A percentile compares a stretch with the other conserved stretches of the same genome.
phyloP scores from a whole-genome alignment of 371 early-diverging fungal genomes.

The Capillidium heterosporum region DNA sequence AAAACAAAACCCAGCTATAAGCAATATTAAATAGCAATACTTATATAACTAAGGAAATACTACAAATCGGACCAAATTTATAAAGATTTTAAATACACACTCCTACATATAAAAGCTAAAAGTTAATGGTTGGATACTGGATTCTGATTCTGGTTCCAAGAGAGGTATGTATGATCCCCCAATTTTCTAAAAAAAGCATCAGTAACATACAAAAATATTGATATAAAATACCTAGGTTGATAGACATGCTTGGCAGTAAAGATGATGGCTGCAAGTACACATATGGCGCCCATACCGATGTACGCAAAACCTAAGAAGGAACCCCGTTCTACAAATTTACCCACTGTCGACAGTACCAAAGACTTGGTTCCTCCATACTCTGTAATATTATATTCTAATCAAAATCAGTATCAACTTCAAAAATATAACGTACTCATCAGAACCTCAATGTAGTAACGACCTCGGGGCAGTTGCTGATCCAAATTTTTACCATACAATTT shows the following conservation, averaged over 20 bases:
- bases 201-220: constrained; percentile 15
- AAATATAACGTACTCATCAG: constrained; percentile 20
- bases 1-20: too few relatives aligned
- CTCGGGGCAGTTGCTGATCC: constrained; percentile 28
- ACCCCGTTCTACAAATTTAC: constrained; percentile 84
- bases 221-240: constrained; percentile 52
- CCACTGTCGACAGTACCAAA: constrained; percentile 75
- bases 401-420: constrained; percentile 25
- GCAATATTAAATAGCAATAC: too few relatives aligned
- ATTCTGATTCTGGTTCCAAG: constrained; percentile 68
- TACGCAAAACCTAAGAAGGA: constrained; percentile 88
- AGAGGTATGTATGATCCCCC: constrained; percentile 80
- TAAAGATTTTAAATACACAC: too few relatives aligned
- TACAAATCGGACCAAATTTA: too few relatives aligned
- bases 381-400: too few relatives aligned
- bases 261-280: constrained; percentile 61
- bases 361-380: constrained; percentile 82
- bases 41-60: too few relatives aligned
- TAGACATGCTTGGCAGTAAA: constrained; percentile 72
- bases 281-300: constrained; percentile 71
- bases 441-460: not conserved
- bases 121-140: too few relatives aligned
- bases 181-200: constrained; percentile 39
- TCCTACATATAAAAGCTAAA: too few relatives aligned
- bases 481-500: constrained; percentile 78